Conservation (phyloP, 306 rosid genomes). For the Abrus precatorius region DNA sequence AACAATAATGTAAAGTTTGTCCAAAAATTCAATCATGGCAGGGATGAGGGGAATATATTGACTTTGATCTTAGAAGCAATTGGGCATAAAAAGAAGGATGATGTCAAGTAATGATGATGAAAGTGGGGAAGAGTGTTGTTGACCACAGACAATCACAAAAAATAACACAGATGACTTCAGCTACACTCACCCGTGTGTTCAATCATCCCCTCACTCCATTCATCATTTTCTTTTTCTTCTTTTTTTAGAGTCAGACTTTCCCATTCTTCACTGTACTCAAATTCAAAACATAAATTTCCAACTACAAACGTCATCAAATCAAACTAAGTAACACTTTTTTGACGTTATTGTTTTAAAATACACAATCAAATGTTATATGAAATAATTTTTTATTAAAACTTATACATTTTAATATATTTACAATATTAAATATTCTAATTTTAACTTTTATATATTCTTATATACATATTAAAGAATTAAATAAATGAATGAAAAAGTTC, state of each 20-base stretch:
- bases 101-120: slow-evolving; percentile 44
- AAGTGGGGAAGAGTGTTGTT: slow-evolving; percentile 33
- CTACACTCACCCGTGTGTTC: slow-evolving; percentile 61
- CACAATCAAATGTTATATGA: no score
- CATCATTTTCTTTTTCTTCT: slow-evolving; percentile 54
- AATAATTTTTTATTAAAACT: no score
- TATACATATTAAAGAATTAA: no score
- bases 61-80: slow-evolving; percentile 41
- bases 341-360: no score
- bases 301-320: no score
- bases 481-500: no score
- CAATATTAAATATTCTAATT: no score
- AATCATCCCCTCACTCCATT: slow-evolving; percentile 51
- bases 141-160: slow-evolving; percentile 51
- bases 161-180: slow-evolving; percentile 51
- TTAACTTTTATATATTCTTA: no score
- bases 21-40: slow-evolving; percentile 36
- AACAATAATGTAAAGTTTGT: slow-evolving; percentile 28
- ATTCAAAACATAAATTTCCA: no score
- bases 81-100: slow-evolving; percentile 42
- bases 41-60: slow-evolving; percentile 47
- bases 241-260: slow-evolving; percentile 38
- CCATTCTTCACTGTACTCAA: slow-evolving; percentile 13
- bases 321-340: no score
- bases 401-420: no score